Conservation (phyloP, 2,329 filamentous ascomycete species). For the Trichoderma gracile region DNA sequence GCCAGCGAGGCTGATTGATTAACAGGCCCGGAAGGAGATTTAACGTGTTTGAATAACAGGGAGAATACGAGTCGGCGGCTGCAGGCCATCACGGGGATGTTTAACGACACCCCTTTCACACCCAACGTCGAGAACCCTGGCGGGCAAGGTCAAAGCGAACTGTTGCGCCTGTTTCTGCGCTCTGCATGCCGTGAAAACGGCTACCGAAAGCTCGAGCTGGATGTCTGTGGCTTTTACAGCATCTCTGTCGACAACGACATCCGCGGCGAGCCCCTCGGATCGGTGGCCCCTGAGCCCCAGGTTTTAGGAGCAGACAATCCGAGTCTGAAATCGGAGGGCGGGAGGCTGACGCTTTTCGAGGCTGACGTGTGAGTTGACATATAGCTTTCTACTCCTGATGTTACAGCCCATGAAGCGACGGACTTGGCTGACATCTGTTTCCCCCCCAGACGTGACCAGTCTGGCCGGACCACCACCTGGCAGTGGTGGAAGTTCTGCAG, state of each 20-base stretch:
- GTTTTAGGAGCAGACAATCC: not conserved
- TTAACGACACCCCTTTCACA: conserved; percentile 2
- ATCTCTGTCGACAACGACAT: not conserved
- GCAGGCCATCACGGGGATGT: not conserved
- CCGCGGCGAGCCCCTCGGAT: not conserved
- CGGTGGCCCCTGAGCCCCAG: not conserved
- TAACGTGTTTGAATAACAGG: not conserved
- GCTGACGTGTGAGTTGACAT: conserved; percentile 28
- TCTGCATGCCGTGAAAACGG: conserved; percentile 29
- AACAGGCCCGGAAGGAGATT: not conserved
- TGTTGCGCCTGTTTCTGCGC: conserved; percentile 28
- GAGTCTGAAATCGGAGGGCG: conserved; percentile 24
- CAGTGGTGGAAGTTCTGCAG: conserved; percentile 33
- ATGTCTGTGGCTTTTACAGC: conserved; percentile 30
- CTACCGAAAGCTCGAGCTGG: conserved; percentile 31
- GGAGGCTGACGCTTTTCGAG: conserved; percentile 31
- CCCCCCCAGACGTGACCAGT: not conserved
- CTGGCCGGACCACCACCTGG: conserved; percentile 27
- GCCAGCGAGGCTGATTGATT: too few species aligned
- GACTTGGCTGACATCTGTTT: not conserved
- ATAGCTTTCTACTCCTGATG: too few species aligned
- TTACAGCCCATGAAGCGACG: not conserved
- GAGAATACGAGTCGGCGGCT: not conserved
- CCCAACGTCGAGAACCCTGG: not conserved
- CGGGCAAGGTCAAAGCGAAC: not conserved